These are phyloP conservation scores for Chlorella sp. DNA, from an alignment of 139 green algal species.

Conservation along the genomic window DNA sequence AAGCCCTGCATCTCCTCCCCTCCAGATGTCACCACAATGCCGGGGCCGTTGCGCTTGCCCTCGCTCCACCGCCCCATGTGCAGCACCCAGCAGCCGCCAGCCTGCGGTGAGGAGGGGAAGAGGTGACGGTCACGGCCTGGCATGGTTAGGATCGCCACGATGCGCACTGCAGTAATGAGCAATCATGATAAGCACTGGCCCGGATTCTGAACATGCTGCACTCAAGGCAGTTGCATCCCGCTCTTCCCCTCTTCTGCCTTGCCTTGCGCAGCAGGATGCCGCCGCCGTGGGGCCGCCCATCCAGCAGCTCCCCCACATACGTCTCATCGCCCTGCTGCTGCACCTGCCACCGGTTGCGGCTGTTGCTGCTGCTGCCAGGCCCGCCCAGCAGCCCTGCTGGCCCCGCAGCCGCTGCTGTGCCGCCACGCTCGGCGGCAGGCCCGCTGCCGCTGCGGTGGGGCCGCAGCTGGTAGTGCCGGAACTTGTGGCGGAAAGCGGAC, in stretches of 20 bases:
- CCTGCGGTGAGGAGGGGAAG: neutral
- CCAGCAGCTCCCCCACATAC: slow-evolving; percentile 7
- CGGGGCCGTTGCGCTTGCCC: slow-evolving; percentile 11
- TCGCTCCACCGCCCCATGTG: neutral
- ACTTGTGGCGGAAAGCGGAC: slow-evolving; percentile 7
- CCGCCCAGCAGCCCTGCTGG: too few species aligned
- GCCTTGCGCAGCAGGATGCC: slow-evolving; percentile 15
- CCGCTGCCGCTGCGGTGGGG: neutral
- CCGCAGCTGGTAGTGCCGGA: slow-evolving; percentile 2
- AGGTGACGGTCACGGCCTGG: neutral
- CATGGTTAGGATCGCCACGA: too few species aligned
- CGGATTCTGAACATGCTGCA: too few species aligned
- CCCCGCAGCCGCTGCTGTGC: neutral
- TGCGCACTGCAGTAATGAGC: too few species aligned
- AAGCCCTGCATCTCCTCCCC: slow-evolving; percentile 10
- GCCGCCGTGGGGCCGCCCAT: slow-evolving; percentile 2
- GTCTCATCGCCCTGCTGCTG: neutral
- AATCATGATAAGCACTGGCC: too few species aligned
- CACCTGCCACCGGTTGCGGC: neutral
- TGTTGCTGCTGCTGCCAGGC: neutral
- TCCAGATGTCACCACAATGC: neutral
- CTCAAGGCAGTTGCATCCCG: too few species aligned
- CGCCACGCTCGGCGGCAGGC: neutral
- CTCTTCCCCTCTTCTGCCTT: neutral
- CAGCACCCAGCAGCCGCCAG: neutral